Evolutionary conservation across 225 moss, liverwort and hornwort species (phyloP), one percentile per base, ranked within the genome.

Genomic region (Bryum argenteum): DNA sequence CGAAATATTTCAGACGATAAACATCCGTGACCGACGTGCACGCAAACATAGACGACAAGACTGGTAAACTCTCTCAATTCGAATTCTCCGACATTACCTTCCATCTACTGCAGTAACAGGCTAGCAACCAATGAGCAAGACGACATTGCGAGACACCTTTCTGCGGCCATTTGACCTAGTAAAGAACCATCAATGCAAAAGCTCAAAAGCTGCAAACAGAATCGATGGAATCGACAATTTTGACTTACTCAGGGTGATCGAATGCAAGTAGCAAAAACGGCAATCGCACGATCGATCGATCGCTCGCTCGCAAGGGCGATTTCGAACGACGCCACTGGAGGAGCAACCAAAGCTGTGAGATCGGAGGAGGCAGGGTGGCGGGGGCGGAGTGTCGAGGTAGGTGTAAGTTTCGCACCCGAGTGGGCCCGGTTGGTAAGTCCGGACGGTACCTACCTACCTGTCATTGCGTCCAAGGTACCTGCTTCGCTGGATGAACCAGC

Each of bases 71-170:
- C 48, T 13, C 67, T 48, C 71, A 71, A 71, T 66, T 37, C 21
- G 13, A 57, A 21, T 23, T 38, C 10, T 48, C 41, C 48, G 63
- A 63, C 63, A 44, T 57, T 38, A 48, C 21, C 8, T 13, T 1
- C 41, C 21, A 44, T 15, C 77, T 64, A 70, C 71, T 17, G 63
- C 72, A n/a, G 76, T 76, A 76, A 63, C 26, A 80, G 71, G n/a
- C 38, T 24, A 8, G 1, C 19, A 60, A 48, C 47, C 26, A 66
- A 62, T 40, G 62, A 44, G 16, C 61, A 24, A 57, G 19, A 24
- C 59, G 54, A 0, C 66, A 77, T 52, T 59, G 28, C 37, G 1
- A 17, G 17, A 8, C 19, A 10, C 47, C 10, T 26, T 48, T 12
- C 41, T 26, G 10, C 61, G 8, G 5, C 58, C 20, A 4, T 47